A percentile compares a stretch with the other conserved stretches of the same genome.
phyloP scores from a whole-genome alignment of 2,329 filamentous ascomycete genomes.

The Aschersonia sp. region DNA sequence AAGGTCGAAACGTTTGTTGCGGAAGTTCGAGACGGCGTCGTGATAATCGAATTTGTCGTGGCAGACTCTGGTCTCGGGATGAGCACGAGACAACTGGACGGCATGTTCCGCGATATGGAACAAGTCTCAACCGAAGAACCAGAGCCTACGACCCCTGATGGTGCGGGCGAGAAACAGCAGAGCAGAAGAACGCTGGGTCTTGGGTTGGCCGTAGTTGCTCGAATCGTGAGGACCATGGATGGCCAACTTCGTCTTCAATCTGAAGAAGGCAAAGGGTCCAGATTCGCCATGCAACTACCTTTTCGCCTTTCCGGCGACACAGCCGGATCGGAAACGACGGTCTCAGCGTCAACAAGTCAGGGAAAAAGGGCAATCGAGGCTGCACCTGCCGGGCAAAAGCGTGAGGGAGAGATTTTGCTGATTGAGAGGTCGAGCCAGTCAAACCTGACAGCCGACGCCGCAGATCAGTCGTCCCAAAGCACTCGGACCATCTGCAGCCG shows the following conservation, averaged over 20 bases:
- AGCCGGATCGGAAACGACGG: constrained; percentile 8
- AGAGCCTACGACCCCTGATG: constrained; percentile 11
- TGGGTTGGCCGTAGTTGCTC: constrained; percentile 75
- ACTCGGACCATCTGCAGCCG: constrained; percentile 9
- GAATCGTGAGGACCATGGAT: constrained; percentile 80
- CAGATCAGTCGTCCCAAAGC: constrained; percentile 3
- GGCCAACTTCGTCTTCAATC: constrained; percentile 76
- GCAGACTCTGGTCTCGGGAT: constrained; percentile 63
- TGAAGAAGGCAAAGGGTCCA: constrained; percentile 65
- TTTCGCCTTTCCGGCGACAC: constrained; percentile 45
- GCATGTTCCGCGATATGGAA: constrained; percentile 42
- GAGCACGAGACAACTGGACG: constrained; percentile 45
- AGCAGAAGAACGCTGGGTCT: constrained; percentile 49
- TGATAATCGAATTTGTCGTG: constrained; percentile 58
- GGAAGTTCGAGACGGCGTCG: constrained; percentile 34
- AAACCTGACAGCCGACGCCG: constrained; percentile 6
- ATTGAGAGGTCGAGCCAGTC: constrained; percentile 30
- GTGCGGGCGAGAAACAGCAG: constrained; percentile 13
- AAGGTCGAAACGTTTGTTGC: constrained; percentile 54
- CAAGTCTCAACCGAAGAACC: constrained; percentile 36
- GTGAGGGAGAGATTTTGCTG: constrained; percentile 44
- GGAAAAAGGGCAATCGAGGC: constrained; percentile 4
- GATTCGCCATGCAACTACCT: constrained; percentile 67
- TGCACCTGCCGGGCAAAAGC: constrained; percentile 8
- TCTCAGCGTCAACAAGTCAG: not conserved